Conservation (phyloP, 2,329 filamentous ascomycete species). For the Aureobasidium sp. region DNA sequence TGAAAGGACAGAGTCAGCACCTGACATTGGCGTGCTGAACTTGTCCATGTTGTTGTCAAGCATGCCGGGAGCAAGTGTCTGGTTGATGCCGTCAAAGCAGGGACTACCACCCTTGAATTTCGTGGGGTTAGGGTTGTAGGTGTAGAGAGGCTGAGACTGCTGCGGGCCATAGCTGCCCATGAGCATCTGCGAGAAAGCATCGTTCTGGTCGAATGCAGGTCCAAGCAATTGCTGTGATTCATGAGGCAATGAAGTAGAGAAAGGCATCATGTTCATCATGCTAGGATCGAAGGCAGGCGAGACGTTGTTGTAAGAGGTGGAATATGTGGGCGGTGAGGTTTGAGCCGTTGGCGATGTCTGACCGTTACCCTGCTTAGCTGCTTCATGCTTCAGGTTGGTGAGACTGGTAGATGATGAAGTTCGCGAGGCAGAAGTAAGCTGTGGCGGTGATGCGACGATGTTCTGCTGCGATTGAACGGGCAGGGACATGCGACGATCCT, state of each 20-base stretch:
- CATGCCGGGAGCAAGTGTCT: conserved; percentile 34
- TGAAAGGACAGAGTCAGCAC: conserved; percentile 22
- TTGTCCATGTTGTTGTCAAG: conserved; percentile 25
- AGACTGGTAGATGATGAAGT: conserved; percentile 19
- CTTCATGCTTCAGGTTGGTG: conserved; percentile 20
- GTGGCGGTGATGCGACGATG: conserved; percentile 19
- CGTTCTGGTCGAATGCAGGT: conserved; percentile 37
- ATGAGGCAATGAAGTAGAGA: conserved; percentile 44
- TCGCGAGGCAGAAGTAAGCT: conserved; percentile 22
- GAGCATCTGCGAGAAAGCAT: conserved; percentile 39
- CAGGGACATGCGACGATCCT: conserved; percentile 38
- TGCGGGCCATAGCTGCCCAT: conserved; percentile 38
- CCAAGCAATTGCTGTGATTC: conserved; percentile 50
- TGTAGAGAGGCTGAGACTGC: conserved; percentile 37
- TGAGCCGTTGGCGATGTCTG: conserved; percentile 16
- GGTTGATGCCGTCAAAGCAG: conserved; percentile 32
- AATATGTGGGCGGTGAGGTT: conserved; percentile 3
- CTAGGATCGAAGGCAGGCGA: conserved; percentile 26
- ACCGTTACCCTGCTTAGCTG: conserved; percentile 3
- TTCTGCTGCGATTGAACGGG: conserved; percentile 25
- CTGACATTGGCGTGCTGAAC: conserved; percentile 21
- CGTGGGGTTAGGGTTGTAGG: conserved; percentile 38
- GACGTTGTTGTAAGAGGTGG: conserved; percentile 7
- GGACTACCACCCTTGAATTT: conserved; percentile 21
- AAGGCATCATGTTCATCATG: conserved; percentile 33